A percentile compares a stretch with the other conserved stretches of the same genome.
phyloP scores from a whole-genome alignment of 2,329 filamentous ascomycete genomes.

The Ophiognomonia clavigignenti-juglandacearum region DNA sequence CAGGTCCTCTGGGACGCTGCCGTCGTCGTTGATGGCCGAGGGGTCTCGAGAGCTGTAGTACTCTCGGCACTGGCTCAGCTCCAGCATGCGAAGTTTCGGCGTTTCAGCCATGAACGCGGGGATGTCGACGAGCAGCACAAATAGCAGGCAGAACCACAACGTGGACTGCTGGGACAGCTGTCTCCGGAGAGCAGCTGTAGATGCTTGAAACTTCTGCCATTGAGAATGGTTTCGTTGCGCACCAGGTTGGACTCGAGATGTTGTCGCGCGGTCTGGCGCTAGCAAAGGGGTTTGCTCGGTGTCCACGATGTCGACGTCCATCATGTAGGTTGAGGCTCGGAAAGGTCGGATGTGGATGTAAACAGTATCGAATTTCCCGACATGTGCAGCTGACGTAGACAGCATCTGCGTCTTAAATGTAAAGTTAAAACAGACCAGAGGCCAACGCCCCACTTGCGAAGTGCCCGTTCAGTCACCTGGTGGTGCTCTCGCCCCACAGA shows the following conservation, averaged over 20 bases:
- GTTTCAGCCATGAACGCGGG: constrained; percentile 13
- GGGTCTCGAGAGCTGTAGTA: constrained; percentile 7
- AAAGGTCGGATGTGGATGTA: too few species aligned
- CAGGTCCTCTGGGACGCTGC: constrained; percentile 9
- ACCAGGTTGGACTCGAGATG: not conserved
- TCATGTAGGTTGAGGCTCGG: too few species aligned
- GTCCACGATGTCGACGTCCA: not conserved
- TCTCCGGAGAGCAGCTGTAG: not conserved
- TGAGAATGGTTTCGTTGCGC: not conserved
- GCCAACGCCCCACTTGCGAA: too few species aligned
- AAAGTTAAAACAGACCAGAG: too few species aligned
- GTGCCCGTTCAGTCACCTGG: too few species aligned
- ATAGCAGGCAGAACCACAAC: constrained; percentile 11
- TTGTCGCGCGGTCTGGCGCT: not conserved
- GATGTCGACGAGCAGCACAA: constrained; percentile 12
- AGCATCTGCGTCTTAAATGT: too few species aligned
- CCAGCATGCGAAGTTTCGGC: constrained; percentile 14
- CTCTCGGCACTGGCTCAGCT: constrained; percentile 13
- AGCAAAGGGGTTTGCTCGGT: not conserved
- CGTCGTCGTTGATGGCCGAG: constrained; percentile 6
- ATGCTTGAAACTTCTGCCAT: not conserved
- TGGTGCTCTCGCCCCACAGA: too few species aligned
- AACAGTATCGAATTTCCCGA: too few species aligned
- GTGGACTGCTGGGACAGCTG: constrained; percentile 2
- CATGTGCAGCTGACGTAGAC: too few species aligned